Evolutionary conservation across 2,329 filamentous ascomycete genomes (phyloP), one percentile per base, ranked within the genome.

Genomic region (Aspergillus persii): DNA sequence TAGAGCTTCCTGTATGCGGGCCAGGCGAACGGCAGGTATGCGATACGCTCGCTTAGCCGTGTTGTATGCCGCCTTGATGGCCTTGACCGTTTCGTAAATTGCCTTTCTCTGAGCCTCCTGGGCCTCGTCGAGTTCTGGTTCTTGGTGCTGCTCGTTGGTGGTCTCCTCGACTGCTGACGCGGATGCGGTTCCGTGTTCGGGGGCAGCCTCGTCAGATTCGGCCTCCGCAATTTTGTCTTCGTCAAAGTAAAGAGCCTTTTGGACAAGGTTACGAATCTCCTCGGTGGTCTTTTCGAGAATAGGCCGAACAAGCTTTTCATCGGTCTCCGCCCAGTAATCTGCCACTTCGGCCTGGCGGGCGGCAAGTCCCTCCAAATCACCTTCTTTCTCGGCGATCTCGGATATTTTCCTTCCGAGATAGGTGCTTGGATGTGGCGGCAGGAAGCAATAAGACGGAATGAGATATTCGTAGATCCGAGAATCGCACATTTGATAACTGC

Each of bases 381-480:
- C 87, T 54, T 89, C 85, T 72, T 91, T 86, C 72, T 90, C 87
- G 0, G 91, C 91, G 55, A 87, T 80, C 68, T 94, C 86, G n/a
- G 86, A 83, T n/a, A 96, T 80, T 71, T 92, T 91, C 77, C 89
- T 90, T 8, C 91, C 93, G 39, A 99, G 76, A 73, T 85, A 96
- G 61, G 91, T 96, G 63, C 89, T 88, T 0, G 93, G 93, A 72
- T 98, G 93, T 0, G 95, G 95, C 23, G 95, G 95, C 33, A 99
- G 79, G 67, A 99, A 90, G 58, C 90, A 92, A 76, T 98, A 92
- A 47, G 90, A 95, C 2, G 95, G 95, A 75, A 99, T 91, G 54
- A 99, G 81, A 73, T 99, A 99, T 79, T 99, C 95, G 77, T 99
- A 99, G 83, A 93, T 96, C 66, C 95, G 84, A 29, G 92, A 96